These are phyloP conservation scores for Termitomyces eurrhizus DNA, from an alignment of 768 basidiomycete species.

Conservation along the genomic window DNA sequence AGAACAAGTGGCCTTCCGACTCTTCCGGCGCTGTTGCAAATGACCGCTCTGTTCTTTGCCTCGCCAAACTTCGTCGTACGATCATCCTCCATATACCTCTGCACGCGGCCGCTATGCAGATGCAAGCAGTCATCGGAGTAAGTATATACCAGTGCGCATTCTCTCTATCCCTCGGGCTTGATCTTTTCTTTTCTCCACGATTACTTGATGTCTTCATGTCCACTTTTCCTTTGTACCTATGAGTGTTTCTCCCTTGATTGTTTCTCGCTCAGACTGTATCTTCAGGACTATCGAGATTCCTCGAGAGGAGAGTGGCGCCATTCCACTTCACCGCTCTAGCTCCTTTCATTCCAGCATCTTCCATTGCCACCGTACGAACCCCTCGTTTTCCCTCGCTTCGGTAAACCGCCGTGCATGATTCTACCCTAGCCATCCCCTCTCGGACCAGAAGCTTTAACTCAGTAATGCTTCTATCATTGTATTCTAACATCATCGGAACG, in stretches of 20 bases:
- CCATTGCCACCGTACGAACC: background rate
- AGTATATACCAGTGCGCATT: background rate
- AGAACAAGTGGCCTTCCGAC: conserved; percentile 2
- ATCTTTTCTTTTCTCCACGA: background rate
- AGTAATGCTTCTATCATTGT: background rate
- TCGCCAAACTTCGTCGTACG: conserved; percentile 9
- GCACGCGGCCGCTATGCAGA: conserved; percentile 6
- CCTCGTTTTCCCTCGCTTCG: background rate
- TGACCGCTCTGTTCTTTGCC: conserved; percentile 7
- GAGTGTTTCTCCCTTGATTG: conserved; percentile 6
- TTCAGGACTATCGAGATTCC: conserved; percentile 6
- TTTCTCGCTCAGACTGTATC: conserved; percentile 4
- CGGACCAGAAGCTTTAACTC: background rate
- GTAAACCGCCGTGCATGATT: background rate
- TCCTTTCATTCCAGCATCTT: background rate
- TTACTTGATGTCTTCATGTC: background rate
- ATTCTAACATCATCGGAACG: background rate
- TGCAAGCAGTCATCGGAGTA: background rate
- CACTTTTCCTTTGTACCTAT: background rate
- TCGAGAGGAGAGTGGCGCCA: background rate
- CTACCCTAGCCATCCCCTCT: background rate
- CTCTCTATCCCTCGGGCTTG: background rate
- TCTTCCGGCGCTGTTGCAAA: background rate
- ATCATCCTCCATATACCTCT: conserved; percentile 9
- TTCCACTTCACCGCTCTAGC: background rate